Evolutionary conservation across 1,139 yeast genomes (phyloP).

Genomic region (Suhomyces bolitotheri): DNA sequence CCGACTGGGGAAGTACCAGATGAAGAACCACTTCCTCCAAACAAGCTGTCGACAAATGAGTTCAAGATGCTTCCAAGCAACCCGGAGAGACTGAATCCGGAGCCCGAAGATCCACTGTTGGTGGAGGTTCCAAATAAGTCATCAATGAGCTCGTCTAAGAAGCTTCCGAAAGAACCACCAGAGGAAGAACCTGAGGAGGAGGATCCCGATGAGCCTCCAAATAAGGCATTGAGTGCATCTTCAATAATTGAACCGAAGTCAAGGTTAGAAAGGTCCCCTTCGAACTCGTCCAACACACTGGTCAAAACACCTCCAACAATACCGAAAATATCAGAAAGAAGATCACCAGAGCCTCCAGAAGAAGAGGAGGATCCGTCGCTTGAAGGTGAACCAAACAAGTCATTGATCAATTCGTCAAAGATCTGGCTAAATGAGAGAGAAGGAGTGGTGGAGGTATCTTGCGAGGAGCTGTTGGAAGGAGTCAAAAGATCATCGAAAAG

Average conservation of each 20-base stretch:
- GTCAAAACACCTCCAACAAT: conserved; percentile 16
- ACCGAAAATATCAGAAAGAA: conserved; percentile 25
- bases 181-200: conserved; percentile 8
- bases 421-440: conserved; percentile 11
- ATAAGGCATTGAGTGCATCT: conserved; percentile 15
- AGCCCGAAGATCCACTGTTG: conserved; percentile 9
- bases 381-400: conserved; percentile 16
- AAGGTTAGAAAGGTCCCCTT: conserved; percentile 10
- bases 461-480: conserved; percentile 5
- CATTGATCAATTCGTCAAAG: conserved; percentile 14
- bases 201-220: conserved; percentile 19
- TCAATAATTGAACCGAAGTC: conserved; percentile 12
- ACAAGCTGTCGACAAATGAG: conserved; percentile 12
- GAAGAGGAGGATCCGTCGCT: conserved; percentile 15
- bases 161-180: conserved; percentile 11
- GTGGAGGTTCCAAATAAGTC: conserved; percentile 18
- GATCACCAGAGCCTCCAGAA: conserved; percentile 15
- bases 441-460: conserved; percentile 12
- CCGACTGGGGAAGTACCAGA: conserved; percentile 11
- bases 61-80: conserved; percentile 13
- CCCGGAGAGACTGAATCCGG: conserved; percentile 9
- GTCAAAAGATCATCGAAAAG: conserved; percentile 14
- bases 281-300: conserved; percentile 12
- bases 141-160: conserved; percentile 16
- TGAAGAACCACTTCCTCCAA: conserved; percentile 10